Evolutionary conservation across 768 basidiomycete species (phyloP), one percentile per base, ranked within the genome.

Genomic region (Boletellus ananas): DNA sequence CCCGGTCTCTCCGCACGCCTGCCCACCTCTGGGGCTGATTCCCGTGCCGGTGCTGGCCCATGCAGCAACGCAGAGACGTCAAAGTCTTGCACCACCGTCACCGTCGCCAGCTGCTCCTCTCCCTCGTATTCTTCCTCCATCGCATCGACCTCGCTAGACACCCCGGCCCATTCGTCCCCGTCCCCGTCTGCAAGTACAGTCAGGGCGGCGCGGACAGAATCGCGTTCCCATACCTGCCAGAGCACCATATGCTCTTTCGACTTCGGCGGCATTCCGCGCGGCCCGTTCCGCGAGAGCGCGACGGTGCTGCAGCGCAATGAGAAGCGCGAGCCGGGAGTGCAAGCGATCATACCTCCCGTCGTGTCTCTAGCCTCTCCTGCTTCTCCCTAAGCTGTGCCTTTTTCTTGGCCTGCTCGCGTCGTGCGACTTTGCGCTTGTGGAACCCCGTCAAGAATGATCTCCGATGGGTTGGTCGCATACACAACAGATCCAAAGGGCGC

Each of bases 381-480:
- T 89, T 90, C 61, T 91, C 87, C 56, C 85, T 74, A 60, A 90
- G 83, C 54, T 79, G 70, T 12, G 90, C 90, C 66, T 80, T 86
- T 57, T 81, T 77, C 59, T 80, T 82, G 38, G 84, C 84, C 43
- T 80, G 85, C 58, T 94, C 90, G 55, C 83, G 78, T 66, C 87
- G 90, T 52, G 83, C 85, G 44, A 92, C 70, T 70, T 95, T 96
- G 59, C 94, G 83, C 70, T 94, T 94, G 67, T 88, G 87, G 66
- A 96, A 96, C 23, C 94, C 94, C 16, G 92, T 94, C 64, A 96
- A 72, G 70, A 88, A 96, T 51, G 94, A 87, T 63, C 93, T 94
- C 59, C 31, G 31, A 21, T 10, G 35, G 39, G 44, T 54, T 35
- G 40, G 42, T 48, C 52, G 50, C 60, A 45, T 56, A 59, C 52